A percentile compares a stretch with the other conserved stretches of the same genome.
Conservation (phyloP, 331 rosid genomes). For the Acacia concinna region DNA sequence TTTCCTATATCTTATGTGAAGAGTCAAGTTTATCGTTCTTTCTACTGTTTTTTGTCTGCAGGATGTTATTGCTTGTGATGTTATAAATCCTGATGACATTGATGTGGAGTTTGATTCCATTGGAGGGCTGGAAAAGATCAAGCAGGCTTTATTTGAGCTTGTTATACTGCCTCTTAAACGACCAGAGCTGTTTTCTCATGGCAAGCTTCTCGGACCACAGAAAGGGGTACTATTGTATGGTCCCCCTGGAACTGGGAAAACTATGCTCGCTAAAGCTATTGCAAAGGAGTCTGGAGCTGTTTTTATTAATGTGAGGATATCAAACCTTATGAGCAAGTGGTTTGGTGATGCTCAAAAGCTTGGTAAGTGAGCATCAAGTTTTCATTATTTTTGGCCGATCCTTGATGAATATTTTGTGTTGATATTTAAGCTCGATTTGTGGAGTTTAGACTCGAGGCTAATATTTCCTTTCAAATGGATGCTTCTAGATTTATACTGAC, state of each 20-base stretch:
- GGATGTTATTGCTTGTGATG: constrained; percentile 98
- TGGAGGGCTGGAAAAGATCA: constrained; percentile 85
- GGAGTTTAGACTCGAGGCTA: neutral
- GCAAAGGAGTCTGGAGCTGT: constrained; percentile 97
- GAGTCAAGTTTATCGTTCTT: neutral
- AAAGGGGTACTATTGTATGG: constrained; percentile 93
- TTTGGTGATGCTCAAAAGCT: constrained; percentile 99
- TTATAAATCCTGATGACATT: constrained; percentile 90
- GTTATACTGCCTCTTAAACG: constrained; percentile 90
- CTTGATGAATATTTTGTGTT: neutral
- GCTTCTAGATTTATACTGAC: neutral
- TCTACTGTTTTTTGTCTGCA: constrained; percentile 36
- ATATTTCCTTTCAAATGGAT: neutral
- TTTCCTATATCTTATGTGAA: neutral
- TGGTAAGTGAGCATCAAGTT: constrained; percentile 54
- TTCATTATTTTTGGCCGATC: neutral
- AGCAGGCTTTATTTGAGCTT: constrained; percentile 79
- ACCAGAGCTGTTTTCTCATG: constrained; percentile 82
- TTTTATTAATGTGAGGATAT: constrained; percentile 85
- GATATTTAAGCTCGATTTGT: constrained; percentile 2
- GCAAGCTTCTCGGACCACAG: constrained; percentile 94
- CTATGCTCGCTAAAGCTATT: constrained; percentile 99
- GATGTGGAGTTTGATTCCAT: constrained; percentile 84
- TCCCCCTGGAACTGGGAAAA: constrained; percentile 99
- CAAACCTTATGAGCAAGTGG: constrained; percentile 99